phyloP scores from a whole-genome alignment of 805 yeast species.

The Wickerhamiella dianesei region DNA sequence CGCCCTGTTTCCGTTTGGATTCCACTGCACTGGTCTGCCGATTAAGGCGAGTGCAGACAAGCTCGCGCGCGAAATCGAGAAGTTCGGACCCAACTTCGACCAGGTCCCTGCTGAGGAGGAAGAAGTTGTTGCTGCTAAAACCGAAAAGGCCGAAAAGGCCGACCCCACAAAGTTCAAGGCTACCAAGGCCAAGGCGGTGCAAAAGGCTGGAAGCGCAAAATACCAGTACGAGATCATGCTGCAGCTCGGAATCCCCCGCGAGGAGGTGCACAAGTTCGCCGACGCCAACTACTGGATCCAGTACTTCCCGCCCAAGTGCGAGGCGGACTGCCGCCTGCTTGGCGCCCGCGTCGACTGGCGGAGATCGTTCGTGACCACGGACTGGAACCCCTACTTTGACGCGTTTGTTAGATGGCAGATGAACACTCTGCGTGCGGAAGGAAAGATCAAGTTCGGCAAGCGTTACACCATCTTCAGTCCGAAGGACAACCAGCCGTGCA shows the following conservation, averaged over 20 bases:
- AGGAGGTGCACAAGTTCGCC: conserved; percentile 77
- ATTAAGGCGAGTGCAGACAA: conserved; percentile 91
- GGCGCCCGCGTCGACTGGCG: conserved; percentile 98
- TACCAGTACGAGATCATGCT: conserved; percentile 94
- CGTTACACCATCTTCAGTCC: conserved; percentile 95
- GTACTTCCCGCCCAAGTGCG: conserved; percentile 82
- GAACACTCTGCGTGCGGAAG: conserved; percentile 68
- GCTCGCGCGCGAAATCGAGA: conserved; percentile 79
- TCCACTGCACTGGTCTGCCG: conserved; percentile 99
- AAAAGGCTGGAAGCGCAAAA: conserved; percentile 87
- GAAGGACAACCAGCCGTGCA: conserved; percentile 97
- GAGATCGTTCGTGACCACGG: conserved; percentile 90
- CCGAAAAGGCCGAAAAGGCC: conserved; percentile 20
- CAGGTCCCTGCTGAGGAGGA: conserved; percentile 36
- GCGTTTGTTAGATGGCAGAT: conserved; percentile 95
- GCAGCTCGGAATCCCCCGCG: conserved; percentile 76
- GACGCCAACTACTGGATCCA: conserved; percentile 85
- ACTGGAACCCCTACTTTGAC: conserved; percentile 88
- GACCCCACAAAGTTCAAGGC: conserved; percentile 88
- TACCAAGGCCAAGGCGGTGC: conserved; percentile 84
- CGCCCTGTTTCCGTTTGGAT: conserved; percentile 90
- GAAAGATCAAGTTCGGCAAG: conserved; percentile 94
- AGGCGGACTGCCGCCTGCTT: conserved; percentile 60
- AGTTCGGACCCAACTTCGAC: conserved; percentile 70
- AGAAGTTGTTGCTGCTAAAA: conserved; percentile 16